Evolutionary conservation across 2,329 filamentous ascomycete genomes (phyloP).

Genomic region (Fusarium mundagurra): DNA sequence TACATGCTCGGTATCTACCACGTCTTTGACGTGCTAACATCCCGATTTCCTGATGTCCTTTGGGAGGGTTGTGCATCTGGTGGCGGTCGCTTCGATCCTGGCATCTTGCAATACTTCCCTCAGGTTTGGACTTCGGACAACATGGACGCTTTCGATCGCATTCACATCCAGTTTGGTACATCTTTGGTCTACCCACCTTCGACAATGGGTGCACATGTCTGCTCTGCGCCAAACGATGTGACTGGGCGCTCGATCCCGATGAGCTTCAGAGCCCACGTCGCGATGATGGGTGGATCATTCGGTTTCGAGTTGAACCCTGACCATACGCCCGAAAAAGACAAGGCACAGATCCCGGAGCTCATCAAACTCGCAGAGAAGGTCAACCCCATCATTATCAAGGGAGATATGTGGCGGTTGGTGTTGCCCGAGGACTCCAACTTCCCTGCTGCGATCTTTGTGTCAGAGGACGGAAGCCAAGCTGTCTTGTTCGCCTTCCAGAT

Average conservation of each 20-base stretch:
- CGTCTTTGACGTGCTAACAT: conserved; percentile 68
- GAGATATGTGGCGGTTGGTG: conserved; percentile 68
- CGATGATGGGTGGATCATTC: conserved; percentile 75
- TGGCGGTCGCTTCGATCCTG: conserved; percentile 71
- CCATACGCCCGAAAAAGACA: conserved; percentile 61
- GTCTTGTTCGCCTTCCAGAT: conserved; percentile 72
- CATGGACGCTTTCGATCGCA: conserved; percentile 69
- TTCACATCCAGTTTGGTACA: conserved; percentile 72
- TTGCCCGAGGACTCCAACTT: conserved; percentile 69
- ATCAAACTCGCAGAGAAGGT: conserved; percentile 64
- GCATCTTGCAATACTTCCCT: conserved; percentile 71
- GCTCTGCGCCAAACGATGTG: conserved; percentile 67
- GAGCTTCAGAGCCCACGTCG: conserved; percentile 70
- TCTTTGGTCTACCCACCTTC: conserved; percentile 70
- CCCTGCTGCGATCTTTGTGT: conserved; percentile 69
- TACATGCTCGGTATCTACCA: conserved; percentile 73
- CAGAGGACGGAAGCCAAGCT: conserved; percentile 58
- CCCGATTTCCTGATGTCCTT: conserved; percentile 67
- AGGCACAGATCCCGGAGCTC: conserved; percentile 61
- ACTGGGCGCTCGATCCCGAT: conserved; percentile 66
- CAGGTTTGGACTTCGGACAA: conserved; percentile 74
- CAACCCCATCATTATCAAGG: conserved; percentile 67
- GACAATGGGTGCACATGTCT: conserved; percentile 73
- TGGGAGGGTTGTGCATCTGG: conserved; percentile 75
- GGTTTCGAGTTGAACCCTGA: conserved; percentile 70